These are phyloP conservation scores for Taxillus chinensis DNA, from an alignment of 164 flowering plant genomes.

Conservation along the genomic window DNA sequence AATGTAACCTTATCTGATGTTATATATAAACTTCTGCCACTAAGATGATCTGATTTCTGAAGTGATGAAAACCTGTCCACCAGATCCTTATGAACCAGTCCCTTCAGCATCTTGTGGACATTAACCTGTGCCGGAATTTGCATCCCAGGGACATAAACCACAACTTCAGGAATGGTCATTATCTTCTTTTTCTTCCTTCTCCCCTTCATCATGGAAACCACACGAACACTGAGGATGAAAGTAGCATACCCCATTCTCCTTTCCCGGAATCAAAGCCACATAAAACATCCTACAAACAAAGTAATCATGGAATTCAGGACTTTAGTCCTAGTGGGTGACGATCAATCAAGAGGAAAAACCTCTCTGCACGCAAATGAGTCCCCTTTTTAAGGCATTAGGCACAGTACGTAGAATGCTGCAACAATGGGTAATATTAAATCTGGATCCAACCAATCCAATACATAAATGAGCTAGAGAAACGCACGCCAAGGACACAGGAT, in stretches of 20 bases:
- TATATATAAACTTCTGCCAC: constrained; percentile 29
- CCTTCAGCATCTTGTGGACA: constrained; percentile 44
- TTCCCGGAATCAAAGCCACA: constrained; percentile 9
- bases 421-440: too few relatives aligned
- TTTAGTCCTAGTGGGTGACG: neutral
- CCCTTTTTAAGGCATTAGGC: too few relatives aligned
- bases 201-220: constrained; percentile 30
- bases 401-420: too few relatives aligned
- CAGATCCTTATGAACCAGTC: constrained; percentile 47
- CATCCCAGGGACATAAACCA: constrained; percentile 53
- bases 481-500: too few relatives aligned
- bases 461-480: too few relatives aligned
- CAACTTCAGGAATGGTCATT: constrained; percentile 44
- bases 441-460: too few relatives aligned
- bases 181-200: constrained; percentile 36
- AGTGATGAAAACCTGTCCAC: constrained; percentile 34
- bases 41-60: constrained; percentile 55
- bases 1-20: too few relatives aligned
- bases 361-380: too few relatives aligned
- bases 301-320: neutral
- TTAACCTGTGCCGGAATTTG: constrained; percentile 52
- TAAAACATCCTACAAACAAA: constrained; percentile 24
- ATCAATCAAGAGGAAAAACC: too few relatives aligned
- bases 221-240: constrained; percentile 26
- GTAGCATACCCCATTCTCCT: constrained; percentile 70